Percentiles rank a stretch among this genome's conserved stretches.
Evolutionary conservation across 495 filamentous ascomycete genomes (phyloP).

Genomic region (Aspergillus cristatus): DNA sequence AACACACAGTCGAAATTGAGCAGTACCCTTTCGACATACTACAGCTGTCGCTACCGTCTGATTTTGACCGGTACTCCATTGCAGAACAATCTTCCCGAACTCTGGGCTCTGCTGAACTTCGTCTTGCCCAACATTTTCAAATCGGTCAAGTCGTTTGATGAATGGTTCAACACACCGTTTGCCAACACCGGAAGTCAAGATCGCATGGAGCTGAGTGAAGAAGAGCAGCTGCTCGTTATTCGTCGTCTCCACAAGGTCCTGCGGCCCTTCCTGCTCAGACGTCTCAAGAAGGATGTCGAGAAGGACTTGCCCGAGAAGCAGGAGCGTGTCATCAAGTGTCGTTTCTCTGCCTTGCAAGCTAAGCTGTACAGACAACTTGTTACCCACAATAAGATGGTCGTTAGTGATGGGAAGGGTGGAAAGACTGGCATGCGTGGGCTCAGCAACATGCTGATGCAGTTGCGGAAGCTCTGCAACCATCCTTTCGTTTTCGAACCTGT

Average conservation of each 20-base stretch:
- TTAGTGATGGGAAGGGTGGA: slow-evolving; percentile 90
- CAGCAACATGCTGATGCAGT: slow-evolving; percentile 99
- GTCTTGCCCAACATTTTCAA: slow-evolving; percentile 98
- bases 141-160: slow-evolving; percentile 96
- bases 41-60: slow-evolving; percentile 85
- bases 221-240: slow-evolving; percentile 98
- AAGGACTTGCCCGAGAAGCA: slow-evolving; percentile 98
- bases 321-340: slow-evolving; percentile 97
- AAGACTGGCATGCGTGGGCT: slow-evolving; percentile 92
- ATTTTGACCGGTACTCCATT: slow-evolving; percentile 96
- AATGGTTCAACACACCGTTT: slow-evolving; percentile 99
- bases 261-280: slow-evolving; percentile 91
- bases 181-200: slow-evolving; percentile 97
- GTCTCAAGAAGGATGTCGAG: slow-evolving; percentile 98
- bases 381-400: slow-evolving; percentile 84
- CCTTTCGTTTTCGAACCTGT: slow-evolving; percentile 97
- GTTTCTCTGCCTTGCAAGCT: slow-evolving; percentile 87
- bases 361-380: slow-evolving; percentile 95
- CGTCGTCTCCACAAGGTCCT: slow-evolving; percentile 96
- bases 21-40: slow-evolving; percentile 88
- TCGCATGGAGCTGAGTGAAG: slow-evolving; percentile 97
- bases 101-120: slow-evolving; percentile 97
- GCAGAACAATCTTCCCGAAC: slow-evolving; percentile 92
- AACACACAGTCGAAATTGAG: slow-evolving; percentile 96
- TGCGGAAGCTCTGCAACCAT: slow-evolving; percentile 98